Conservation (phyloP, 345 rosid genomes). For the Populus nigra region DNA sequence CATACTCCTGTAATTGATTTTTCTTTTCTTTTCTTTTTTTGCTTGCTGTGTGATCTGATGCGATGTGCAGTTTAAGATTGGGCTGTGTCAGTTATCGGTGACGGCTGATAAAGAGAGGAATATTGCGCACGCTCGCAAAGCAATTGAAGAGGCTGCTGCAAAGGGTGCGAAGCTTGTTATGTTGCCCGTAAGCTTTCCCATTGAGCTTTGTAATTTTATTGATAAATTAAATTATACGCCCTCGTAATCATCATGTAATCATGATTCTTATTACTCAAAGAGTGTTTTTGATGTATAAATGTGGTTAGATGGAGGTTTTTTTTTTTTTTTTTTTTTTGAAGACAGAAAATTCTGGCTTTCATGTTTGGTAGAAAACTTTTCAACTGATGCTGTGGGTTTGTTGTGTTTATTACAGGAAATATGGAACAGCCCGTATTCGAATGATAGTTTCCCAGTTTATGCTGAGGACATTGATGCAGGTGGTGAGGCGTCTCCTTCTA, state of each 20-base stretch:
- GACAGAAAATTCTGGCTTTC: not conserved
- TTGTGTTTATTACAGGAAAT: constrained; percentile 55
- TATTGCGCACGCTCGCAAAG: constrained; percentile 61
- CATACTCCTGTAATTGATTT: constrained; percentile 6
- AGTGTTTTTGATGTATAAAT: too few relatives aligned
- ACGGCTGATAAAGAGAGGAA: constrained; percentile 73
- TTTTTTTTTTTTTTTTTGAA: not conserved
- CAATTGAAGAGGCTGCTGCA: constrained; percentile 67
- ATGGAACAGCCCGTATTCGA: constrained; percentile 88
- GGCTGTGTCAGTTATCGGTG: constrained; percentile 75
- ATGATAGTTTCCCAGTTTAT: constrained; percentile 82
- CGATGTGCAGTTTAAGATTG: constrained; percentile 65
- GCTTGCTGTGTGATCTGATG: not conserved
- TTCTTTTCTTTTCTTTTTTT: not conserved
- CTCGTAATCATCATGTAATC: not conserved
- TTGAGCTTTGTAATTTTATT: too few relatives aligned
- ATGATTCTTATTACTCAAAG: not conserved
- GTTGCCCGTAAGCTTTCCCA: constrained; percentile 59
- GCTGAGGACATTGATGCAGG: constrained; percentile 85
- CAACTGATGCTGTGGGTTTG: not conserved
- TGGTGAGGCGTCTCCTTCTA: constrained; percentile 67
- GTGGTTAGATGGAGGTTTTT: too few relatives aligned
- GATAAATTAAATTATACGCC: too few relatives aligned
- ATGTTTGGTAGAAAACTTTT: not conserved
- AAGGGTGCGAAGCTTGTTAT: constrained; percentile 78